A percentile compares a stretch with the other conserved stretches of the same genome.
Conservation (phyloP, 257 asterid genomes). For the Cordia subcordata region DNA sequence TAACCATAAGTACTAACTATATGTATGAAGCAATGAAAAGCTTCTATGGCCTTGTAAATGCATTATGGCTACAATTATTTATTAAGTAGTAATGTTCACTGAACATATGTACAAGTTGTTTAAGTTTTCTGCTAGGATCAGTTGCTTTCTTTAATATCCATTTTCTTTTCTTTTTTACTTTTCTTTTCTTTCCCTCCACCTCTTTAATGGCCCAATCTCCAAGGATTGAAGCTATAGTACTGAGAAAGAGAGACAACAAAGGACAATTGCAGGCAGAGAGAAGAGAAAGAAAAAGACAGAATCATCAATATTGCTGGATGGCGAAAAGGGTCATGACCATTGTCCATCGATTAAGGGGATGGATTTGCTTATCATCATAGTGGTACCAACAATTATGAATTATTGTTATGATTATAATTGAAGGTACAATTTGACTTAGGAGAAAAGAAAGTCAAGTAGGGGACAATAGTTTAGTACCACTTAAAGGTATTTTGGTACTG, state of each 20-base stretch:
- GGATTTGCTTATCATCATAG: too few species aligned
- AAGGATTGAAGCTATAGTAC: conserved; percentile 18
- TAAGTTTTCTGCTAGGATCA: conserved; percentile 31
- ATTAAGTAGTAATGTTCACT: too few species aligned
- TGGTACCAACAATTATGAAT: too few species aligned
- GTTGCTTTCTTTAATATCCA: conserved; percentile 61
- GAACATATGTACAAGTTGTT: too few species aligned
- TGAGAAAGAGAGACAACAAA: conserved; percentile 13
- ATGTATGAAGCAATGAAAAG: too few species aligned
- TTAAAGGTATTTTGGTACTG: too few species aligned
- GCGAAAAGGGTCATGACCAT: neutral
- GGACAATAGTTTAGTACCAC: too few species aligned
- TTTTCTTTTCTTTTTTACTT: conserved; percentile 15
- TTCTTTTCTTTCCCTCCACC: conserved; percentile 11
- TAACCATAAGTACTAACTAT: neutral
- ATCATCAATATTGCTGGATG: neutral
- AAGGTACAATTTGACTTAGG: too few species aligned
- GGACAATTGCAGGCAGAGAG: conserved; percentile 2
- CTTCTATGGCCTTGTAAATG: too few species aligned
- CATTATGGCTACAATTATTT: too few species aligned
- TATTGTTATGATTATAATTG: neutral
- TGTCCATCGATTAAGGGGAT: too few species aligned
- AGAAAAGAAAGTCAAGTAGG: too few species aligned
- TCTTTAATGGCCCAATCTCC: conserved; percentile 42
- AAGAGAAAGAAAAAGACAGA: neutral